Base-by-base conservation (phyloP, 2,329 filamentous ascomycete species). In the Pseudogymnoascus sp. region DNA sequence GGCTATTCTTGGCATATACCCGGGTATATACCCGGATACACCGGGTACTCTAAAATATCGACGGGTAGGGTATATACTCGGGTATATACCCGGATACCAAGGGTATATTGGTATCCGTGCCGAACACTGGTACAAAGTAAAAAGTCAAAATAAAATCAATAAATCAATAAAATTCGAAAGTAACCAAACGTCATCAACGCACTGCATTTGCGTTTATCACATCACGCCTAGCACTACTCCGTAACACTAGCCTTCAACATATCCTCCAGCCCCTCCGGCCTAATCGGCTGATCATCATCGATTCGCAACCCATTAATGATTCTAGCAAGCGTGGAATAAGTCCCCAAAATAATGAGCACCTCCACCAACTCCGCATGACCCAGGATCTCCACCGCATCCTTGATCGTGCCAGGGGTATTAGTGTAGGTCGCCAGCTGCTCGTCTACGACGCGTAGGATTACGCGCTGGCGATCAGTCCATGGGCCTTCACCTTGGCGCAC, bases 301-400 rank as follows among this genome's bases (percentile, higher is more conserved):
- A 68, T 68, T 19, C 45, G 57, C 14, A 37, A 63, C 14, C 66
- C 64, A 21, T 69, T 70, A 43, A 66, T 70, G 21, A 68, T 68
- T 4, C 67, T 65, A n/a, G 64, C 68, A 36, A 69, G 62, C 19
- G 68, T 65, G 13, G 62, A 61, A 48, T 67, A 69, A 25, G 68
- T 66, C 10, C 68, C 67, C 34, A 66, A 66, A n/a, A 68, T 63
- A 41, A 65, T 65, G 41, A 68, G 65, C 23, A 69, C 62, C 54
- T 70, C 68, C 19, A 69, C 64, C 16, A 70, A 43, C 62, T 70
- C 68, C 36, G 67, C 68, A 23, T 65, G 63, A 21, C 62, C 65
- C 21, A 69, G 48, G 25, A 63, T 54, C 4, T 54, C 31, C 61
- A 67, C 68, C n/a, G 67, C 65, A 48, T 64, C 21, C 21, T 62